These are phyloP conservation scores for Moniliella sp. DNA, from an alignment of 1,284 basidiomycete genomes.

Conservation along the genomic window DNA sequence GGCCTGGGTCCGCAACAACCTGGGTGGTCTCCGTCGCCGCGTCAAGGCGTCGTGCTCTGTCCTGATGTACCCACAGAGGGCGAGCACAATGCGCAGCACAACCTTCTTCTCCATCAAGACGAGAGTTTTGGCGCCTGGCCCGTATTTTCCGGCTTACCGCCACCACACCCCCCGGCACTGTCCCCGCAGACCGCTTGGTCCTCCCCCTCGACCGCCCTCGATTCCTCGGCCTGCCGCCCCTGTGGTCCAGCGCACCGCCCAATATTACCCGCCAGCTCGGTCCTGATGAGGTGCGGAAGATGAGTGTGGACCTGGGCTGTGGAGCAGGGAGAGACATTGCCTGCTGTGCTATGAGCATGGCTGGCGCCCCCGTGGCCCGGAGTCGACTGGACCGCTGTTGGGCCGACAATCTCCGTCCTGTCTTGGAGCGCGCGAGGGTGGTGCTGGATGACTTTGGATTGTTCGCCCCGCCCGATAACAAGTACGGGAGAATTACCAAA, in stretches of 20 bases:
- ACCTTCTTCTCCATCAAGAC: no score
- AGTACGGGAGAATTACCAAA: no score
- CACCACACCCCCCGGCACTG: background rate
- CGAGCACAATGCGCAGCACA: background rate
- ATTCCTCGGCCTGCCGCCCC: background rate
- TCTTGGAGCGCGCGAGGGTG: background rate
- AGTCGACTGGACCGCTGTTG: background rate
- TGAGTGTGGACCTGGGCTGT: conserved; percentile 1
- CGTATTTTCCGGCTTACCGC: background rate
- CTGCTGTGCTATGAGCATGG: background rate
- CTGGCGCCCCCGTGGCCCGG: background rate
- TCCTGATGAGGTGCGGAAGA: background rate
- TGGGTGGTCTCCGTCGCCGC: background rate
- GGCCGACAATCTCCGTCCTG: conserved; percentile 1
- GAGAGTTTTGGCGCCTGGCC: background rate
- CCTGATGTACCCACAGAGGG: no score
- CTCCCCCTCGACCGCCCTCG: background rate
- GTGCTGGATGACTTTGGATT: conserved; percentile 1
- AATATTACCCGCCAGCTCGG: background rate
- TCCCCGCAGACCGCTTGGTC: no score
- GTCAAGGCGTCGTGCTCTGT: background rate
- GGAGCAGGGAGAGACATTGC: conserved; percentile 1
- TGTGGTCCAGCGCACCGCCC: background rate
- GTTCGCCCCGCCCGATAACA: background rate
- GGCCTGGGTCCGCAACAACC: background rate